Conservation (phyloP, 179 eudicot genomes). For the Kewa caespitosa region DNA sequence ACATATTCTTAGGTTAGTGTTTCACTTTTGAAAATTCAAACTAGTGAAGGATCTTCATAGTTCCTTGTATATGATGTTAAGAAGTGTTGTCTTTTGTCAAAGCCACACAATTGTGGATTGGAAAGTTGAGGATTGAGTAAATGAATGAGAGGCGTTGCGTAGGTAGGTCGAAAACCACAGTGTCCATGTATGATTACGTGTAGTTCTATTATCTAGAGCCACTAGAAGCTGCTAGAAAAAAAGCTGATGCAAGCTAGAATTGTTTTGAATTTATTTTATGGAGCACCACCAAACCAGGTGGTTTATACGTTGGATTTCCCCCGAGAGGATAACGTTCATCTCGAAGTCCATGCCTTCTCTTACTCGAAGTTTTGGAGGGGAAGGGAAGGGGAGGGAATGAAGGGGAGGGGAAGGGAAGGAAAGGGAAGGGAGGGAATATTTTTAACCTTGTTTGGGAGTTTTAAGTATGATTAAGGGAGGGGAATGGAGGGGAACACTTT, state of each 20-base stretch:
- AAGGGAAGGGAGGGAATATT: neutral
- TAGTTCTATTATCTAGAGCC: neutral
- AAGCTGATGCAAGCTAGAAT: neutral
- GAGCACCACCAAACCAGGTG: neutral
- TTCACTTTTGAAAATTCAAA: neutral
- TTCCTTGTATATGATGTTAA: neutral
- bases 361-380: neutral
- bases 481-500: neutral
- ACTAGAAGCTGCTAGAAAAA: neutral
- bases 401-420: neutral
- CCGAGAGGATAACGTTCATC: neutral
- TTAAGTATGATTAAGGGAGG: neutral
- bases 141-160: neutral
- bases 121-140: no score
- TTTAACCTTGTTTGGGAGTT: neutral
- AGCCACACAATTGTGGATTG: neutral
- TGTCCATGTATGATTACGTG: neutral
- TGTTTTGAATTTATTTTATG: neutral
- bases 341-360: neutral
- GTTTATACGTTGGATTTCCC: neutral
- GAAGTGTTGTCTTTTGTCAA: neutral
- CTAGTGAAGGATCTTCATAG: no score
- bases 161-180: neutral
- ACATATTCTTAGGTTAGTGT: neutral
- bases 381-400: neutral